These are phyloP conservation scores for Phytophthora aleatoria DNA, from an alignment of 352 stramenopile genomes.

Conservation along the genomic window DNA sequence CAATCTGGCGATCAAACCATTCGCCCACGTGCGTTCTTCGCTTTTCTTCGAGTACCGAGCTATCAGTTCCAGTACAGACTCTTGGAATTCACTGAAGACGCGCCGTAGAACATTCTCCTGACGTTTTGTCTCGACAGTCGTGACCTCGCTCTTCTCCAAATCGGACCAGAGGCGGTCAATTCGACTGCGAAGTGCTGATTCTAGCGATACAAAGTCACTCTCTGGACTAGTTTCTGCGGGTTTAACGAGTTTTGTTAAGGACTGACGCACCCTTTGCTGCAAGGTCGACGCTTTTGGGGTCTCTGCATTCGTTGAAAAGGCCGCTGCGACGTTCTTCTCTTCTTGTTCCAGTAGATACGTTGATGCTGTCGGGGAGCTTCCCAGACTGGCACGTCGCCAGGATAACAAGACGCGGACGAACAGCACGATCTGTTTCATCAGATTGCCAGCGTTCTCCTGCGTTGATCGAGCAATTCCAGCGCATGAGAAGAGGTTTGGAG, in stretches of 20 bases:
- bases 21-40: constrained; percentile 41
- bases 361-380: constrained; percentile 5
- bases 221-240: constrained; percentile 10
- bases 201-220: constrained; percentile 18
- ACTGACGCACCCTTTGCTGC: constrained; percentile 31
- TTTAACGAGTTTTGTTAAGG: constrained; percentile 19
- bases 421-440: constrained; percentile 39
- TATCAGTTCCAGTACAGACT: constrained; percentile 36
- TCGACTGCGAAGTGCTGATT: constrained; percentile 20
- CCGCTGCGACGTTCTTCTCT: constrained; percentile 22
- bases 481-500: constrained; percentile 57
- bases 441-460: constrained; percentile 25
- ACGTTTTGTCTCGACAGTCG: constrained; percentile 24
- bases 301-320: constrained; percentile 13
- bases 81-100: constrained; percentile 38
- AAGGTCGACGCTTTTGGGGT: constrained; percentile 10
- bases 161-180: constrained; percentile 38
- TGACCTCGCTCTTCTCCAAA: constrained; percentile 31
- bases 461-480: constrained; percentile 10
- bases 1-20: constrained; percentile 4
- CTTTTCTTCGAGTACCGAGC: constrained; percentile 29
- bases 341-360: constrained; percentile 29
- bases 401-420: constrained; percentile 46
- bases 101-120: constrained; percentile 21
- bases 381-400: constrained; percentile 37